Evolutionary conservation across 306 rosid species (phyloP).

Genomic region (Castanea mollissima): DNA sequence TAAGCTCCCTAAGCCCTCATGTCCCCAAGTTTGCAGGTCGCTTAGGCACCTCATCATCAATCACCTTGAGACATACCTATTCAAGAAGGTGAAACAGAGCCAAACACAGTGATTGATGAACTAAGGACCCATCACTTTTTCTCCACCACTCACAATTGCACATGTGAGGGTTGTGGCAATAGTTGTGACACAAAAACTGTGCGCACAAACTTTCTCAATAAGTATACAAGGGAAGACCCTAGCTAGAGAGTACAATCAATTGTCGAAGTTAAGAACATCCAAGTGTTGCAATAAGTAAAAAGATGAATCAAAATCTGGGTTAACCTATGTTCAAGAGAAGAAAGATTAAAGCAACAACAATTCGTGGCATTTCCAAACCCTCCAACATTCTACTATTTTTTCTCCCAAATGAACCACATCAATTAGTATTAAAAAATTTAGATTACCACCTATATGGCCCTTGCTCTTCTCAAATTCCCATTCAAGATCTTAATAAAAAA

Average conservation of each 20-base stretch:
- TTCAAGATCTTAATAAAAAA: not conserved
- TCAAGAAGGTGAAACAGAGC: too few relatives aligned
- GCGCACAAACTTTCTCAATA: not conserved
- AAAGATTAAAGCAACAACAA: not conserved
- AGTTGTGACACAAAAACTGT: too few relatives aligned
- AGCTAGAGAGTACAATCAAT: not conserved
- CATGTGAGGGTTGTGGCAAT: too few relatives aligned
- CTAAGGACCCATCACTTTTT: too few relatives aligned
- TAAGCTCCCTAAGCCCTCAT: too few relatives aligned
- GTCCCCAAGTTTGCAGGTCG: too few relatives aligned
- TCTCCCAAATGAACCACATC: not conserved
- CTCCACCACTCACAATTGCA: too few relatives aligned
- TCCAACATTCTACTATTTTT: not conserved
- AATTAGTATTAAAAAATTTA: too few relatives aligned
- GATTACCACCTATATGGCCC: too few relatives aligned
- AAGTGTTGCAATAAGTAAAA: not conserved
- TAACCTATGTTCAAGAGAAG: not conserved
- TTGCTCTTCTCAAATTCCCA: not conserved
- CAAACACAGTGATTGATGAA: too few relatives aligned
- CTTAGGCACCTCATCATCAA: too few relatives aligned
- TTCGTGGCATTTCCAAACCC: not conserved
- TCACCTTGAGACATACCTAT: too few relatives aligned
- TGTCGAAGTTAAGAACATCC: not conserved
- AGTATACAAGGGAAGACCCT: not conserved
- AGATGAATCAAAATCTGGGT: not conserved